These are phyloP conservation scores for Isabelozyma pseudorhagii DNA, from an alignment of 805 yeast species.

Conservation along the genomic window DNA sequence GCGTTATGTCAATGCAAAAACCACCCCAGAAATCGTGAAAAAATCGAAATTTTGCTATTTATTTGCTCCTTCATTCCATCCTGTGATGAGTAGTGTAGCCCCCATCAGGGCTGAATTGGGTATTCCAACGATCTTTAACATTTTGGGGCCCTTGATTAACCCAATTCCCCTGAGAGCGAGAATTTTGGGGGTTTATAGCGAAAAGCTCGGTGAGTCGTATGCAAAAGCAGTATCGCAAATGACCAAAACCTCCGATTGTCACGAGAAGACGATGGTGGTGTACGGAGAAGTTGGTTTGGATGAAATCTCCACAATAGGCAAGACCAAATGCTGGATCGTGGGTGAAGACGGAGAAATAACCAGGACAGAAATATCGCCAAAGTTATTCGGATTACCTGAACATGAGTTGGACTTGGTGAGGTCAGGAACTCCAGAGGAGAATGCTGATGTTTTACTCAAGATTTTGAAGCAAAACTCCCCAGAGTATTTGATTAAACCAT, in stretches of 20 bases:
- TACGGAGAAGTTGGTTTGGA: constrained; percentile 92
- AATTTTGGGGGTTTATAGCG: constrained; percentile 85
- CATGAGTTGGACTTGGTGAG: constrained; percentile 66
- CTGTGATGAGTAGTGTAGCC: constrained; percentile 84
- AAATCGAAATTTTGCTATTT: constrained; percentile 60
- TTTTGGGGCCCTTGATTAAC: constrained; percentile 89
- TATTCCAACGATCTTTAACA: constrained; percentile 90
- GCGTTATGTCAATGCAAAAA: constrained; percentile 56
- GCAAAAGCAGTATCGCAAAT: constrained; percentile 75
- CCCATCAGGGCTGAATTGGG: constrained; percentile 74
- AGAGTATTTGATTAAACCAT: constrained; percentile 41
- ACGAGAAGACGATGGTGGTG: constrained; percentile 72
- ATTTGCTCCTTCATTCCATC: constrained; percentile 93
- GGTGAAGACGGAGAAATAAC: constrained; percentile 40
- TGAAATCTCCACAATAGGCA: constrained; percentile 89
- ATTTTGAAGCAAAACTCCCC: constrained; percentile 44
- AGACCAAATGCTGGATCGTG: constrained; percentile 76
- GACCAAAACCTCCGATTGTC: constrained; percentile 46
- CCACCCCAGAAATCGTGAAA: constrained; percentile 58
- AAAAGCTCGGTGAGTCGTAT: constrained; percentile 73
- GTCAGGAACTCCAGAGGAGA: constrained; percentile 85
- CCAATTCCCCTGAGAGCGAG: constrained; percentile 82
- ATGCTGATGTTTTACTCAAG: constrained; percentile 58
- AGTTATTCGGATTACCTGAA: constrained; percentile 76
- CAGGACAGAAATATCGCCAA: constrained; percentile 54